Conservation (phyloP, 2,329 filamentous ascomycete species). For the Ilyonectria robusta region DNA sequence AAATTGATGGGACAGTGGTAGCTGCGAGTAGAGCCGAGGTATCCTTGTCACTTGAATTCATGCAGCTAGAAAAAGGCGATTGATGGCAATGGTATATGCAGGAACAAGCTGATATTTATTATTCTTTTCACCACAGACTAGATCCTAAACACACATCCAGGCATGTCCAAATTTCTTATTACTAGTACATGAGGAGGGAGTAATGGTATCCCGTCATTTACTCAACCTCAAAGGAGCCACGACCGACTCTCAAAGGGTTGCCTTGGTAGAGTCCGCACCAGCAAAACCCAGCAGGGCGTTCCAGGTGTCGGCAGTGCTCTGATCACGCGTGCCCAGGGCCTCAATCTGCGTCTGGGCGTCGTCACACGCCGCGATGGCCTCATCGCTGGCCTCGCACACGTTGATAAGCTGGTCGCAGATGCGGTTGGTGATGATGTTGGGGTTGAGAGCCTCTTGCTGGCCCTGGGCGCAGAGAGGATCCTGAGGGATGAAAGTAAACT, state of each 20-base stretch:
- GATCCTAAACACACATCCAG: not conserved
- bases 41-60: too few species aligned
- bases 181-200: not conserved
- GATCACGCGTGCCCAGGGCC: constrained; percentile 64
- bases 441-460: constrained; percentile 78
- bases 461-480: constrained; percentile 71
- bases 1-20: too few species aligned
- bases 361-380: constrained; percentile 68
- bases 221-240: not conserved
- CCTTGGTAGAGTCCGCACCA: constrained; percentile 41
- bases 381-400: constrained; percentile 74
- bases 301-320: constrained; percentile 63
- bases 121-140: not conserved
- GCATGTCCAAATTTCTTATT: not conserved
- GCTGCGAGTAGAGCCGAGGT: too few species aligned
- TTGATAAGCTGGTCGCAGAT: constrained; percentile 79
- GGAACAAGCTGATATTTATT: too few species aligned
- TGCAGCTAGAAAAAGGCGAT: too few species aligned
- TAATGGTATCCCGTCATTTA: not conserved
- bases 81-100: too few species aligned
- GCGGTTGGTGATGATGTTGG: constrained; percentile 81
- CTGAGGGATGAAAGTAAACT: constrained; percentile 78
- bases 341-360: constrained; percentile 67
- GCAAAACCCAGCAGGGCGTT: constrained; percentile 58
- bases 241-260: constrained; percentile 29